phyloP scores from a whole-genome alignment of 495 filamentous ascomycete species.

The Cladorrhinum samala region DNA sequence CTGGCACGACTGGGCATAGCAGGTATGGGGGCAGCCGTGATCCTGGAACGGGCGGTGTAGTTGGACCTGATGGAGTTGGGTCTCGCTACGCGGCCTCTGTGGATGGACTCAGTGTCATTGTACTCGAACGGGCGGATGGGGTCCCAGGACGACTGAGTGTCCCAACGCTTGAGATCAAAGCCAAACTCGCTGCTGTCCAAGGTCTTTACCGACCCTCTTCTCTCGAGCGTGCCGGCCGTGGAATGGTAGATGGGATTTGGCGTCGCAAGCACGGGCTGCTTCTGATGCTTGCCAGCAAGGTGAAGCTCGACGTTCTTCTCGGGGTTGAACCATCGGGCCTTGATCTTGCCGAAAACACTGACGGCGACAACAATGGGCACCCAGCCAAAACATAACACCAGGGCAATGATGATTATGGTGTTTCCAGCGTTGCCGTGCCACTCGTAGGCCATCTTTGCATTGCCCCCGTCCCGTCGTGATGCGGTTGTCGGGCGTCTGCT shows the following conservation, averaged over 20 bases:
- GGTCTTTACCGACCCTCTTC: constrained; percentile 5
- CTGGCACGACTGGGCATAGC: constrained; percentile 7
- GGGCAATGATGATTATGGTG: constrained; percentile 12
- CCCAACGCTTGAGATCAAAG: constrained; percentile 3
- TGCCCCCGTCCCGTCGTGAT: background rate
- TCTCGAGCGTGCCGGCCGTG: background rate
- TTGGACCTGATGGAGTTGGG: background rate
- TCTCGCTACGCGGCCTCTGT: background rate
- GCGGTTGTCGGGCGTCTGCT: background rate
- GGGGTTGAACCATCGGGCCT: constrained; percentile 3
- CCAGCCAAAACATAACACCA: constrained; percentile 16
- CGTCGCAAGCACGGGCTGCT: constrained; percentile 8
- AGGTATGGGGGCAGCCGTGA: background rate
- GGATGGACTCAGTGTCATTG: background rate
- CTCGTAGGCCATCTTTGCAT: constrained; percentile 12
- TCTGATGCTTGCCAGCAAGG: background rate
- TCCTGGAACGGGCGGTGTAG: background rate
- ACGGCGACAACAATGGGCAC: constrained; percentile 11
- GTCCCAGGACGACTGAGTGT: constrained; percentile 8
- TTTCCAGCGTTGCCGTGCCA: constrained; percentile 7
- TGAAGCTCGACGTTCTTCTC: constrained; percentile 5
- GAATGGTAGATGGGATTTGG: constrained; percentile 7
- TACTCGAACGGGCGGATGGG: background rate
- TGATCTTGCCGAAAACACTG: constrained; percentile 9
- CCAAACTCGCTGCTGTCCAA: constrained; percentile 2